Conservation (phyloP, 805 yeast species). For the Metschnikowia vanudenii region DNA sequence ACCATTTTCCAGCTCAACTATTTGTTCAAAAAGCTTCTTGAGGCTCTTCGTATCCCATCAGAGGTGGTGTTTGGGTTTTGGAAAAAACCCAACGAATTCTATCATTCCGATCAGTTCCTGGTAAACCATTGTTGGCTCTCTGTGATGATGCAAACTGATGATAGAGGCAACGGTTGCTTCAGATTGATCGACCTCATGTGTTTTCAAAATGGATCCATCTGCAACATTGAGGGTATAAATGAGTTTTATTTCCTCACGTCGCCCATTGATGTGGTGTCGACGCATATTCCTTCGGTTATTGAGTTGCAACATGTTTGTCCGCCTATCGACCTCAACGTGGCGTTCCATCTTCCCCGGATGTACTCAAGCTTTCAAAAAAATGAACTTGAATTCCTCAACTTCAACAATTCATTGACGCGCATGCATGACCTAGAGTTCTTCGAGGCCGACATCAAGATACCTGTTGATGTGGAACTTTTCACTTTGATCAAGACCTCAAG, state of each 20-base stretch:
- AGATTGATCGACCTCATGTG: slow-evolving; percentile 65
- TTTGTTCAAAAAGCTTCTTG: slow-evolving; percentile 70
- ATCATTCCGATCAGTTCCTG: slow-evolving; percentile 50
- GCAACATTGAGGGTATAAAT: slow-evolving; percentile 35
- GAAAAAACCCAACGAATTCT: slow-evolving; percentile 68
- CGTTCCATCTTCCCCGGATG: slow-evolving; percentile 80
- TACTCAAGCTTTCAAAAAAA: slow-evolving; percentile 75
- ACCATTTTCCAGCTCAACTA: slow-evolving; percentile 73
- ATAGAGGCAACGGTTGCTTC: slow-evolving; percentile 41
- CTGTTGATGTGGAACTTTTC: slow-evolving; percentile 65
- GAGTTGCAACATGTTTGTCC: slow-evolving; percentile 86
- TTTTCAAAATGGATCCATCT: slow-evolving; percentile 33
- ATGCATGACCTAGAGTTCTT: slow-evolving; percentile 72
- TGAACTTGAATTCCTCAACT: slow-evolving; percentile 56
- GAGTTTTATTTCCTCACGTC: slow-evolving; percentile 74
- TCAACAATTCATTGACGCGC: slow-evolving; percentile 73
- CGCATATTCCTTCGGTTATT: slow-evolving; percentile 81
- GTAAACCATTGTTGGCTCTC: slow-evolving; percentile 89
- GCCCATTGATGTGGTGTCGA: slow-evolving; percentile 72
- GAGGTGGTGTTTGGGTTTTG: slow-evolving; percentile 81
- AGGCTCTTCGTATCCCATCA: slow-evolving; percentile 65
- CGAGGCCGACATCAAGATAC: slow-evolving; percentile 74
- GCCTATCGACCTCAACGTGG: slow-evolving; percentile 73
- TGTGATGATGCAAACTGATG: slow-evolving; percentile 64
- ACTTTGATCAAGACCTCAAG: slow-evolving; percentile 56